phyloP scores from a whole-genome alignment of 176 grass and related monocot genomes.

The Eragrostis curvula region DNA sequence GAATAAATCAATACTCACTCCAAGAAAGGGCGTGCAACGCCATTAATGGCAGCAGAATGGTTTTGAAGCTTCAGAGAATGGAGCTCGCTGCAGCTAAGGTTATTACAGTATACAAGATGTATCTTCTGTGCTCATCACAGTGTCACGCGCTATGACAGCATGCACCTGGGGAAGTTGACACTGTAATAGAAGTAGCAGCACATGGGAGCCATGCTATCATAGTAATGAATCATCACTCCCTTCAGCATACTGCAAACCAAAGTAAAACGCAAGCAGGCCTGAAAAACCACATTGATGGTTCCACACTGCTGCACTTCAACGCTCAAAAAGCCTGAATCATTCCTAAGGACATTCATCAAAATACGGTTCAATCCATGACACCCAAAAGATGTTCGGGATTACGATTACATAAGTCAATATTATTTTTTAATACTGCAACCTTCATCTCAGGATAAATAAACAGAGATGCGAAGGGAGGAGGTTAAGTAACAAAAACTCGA shows the following conservation, averaged over 20 bases:
- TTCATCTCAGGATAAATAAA: conserved; percentile 52
- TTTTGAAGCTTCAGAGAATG: conserved; percentile 21
- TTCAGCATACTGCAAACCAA: conserved; percentile 40
- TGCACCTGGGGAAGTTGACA: background rate
- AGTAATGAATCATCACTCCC: conserved; percentile 49
- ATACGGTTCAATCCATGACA: conserved; percentile 29
- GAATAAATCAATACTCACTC: conserved; percentile 42
- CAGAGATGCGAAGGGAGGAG: conserved; percentile 49
- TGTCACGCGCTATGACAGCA: conserved; percentile 39
- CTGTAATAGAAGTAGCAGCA: conserved; percentile 16
- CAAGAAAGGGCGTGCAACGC: conserved; percentile 32
- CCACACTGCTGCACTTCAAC: conserved; percentile 34
- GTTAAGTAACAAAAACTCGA: conserved; percentile 1
- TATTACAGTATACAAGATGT: conserved; percentile 18
- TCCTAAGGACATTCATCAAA: conserved; percentile 26
- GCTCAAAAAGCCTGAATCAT: conserved; percentile 44
- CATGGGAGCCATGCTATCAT: conserved; percentile 45
- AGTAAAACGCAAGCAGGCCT: conserved; percentile 41
- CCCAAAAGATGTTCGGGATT: background rate
- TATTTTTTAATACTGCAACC: conserved; percentile 34
- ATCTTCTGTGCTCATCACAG: conserved; percentile 11
- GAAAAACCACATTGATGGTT: conserved; percentile 44
- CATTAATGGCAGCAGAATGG: conserved; percentile 31
- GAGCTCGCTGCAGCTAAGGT: conserved; percentile 27
- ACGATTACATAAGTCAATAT: no score